Percentiles rank a stretch among this genome's conserved stretches.
These are phyloP conservation scores for Hemisphaericaspora xylofermentans DNA, from an alignment of 1,139 yeast genomes.

Conservation along the genomic window DNA sequence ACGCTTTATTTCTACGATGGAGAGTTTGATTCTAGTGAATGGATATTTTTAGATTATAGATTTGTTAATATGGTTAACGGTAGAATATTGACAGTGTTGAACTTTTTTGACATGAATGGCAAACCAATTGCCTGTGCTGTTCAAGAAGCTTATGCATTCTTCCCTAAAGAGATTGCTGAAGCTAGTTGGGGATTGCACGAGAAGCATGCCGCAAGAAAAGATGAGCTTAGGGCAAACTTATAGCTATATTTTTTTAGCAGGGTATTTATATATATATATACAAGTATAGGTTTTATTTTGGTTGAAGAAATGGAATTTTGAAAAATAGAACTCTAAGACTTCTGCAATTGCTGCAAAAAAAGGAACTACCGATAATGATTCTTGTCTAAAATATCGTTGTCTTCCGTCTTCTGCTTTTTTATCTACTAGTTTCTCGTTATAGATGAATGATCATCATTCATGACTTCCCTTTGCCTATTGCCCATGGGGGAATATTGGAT, in stretches of 20 bases:
- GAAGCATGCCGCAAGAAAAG: conserved; percentile 3
- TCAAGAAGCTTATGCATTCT: conserved; percentile 39
- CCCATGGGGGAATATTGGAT: no score
- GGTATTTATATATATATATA: neutral
- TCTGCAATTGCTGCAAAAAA: neutral
- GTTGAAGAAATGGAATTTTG: no score
- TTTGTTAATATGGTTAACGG: conserved; percentile 37
- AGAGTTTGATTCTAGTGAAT: conserved; percentile 36
- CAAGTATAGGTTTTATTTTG: no score
- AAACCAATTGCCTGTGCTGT: conserved; percentile 30
- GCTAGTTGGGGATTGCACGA: conserved; percentile 16
- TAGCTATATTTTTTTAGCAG: conserved; percentile 1
- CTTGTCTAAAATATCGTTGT: no score
- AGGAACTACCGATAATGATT: no score
- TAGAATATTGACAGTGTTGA: conserved; percentile 30
- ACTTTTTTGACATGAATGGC: conserved; percentile 30
- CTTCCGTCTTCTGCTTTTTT: no score
- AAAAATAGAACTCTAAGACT: no score
- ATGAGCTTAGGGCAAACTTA: conserved; percentile 11
- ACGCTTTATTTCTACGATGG: conserved; percentile 38
- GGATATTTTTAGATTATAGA: conserved; percentile 40
- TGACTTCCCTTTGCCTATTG: no score
- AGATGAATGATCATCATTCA: no score
- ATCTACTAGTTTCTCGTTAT: no score
- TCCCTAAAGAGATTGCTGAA: conserved; percentile 26